phyloP scores from a whole-genome alignment of 179 eudicot genomes.

The Corrigiola litoralis region DNA sequence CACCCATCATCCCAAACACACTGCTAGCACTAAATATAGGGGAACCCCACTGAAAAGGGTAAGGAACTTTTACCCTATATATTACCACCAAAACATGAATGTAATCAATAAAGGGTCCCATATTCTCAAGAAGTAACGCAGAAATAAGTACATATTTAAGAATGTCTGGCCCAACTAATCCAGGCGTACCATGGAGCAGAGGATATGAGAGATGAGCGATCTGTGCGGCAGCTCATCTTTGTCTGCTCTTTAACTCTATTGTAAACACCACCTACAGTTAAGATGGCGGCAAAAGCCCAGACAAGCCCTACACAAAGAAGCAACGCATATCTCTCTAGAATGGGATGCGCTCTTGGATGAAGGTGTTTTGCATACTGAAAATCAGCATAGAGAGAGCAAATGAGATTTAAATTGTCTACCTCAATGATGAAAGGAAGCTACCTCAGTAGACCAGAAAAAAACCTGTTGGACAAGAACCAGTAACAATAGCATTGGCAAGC shows the following conservation, averaged over 20 bases:
- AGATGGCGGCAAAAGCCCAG: slow-evolving; percentile 91
- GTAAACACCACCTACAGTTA: slow-evolving; percentile 84
- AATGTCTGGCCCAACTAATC: not conserved
- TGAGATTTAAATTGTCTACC: not conserved
- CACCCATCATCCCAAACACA: slow-evolving; percentile 98
- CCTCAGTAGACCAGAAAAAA: slow-evolving; percentile 11
- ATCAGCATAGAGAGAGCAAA: not conserved
- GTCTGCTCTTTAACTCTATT: slow-evolving; percentile 48
- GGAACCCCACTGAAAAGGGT: slow-evolving; percentile 95
- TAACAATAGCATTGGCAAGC: slow-evolving; percentile 79
- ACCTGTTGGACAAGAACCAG: slow-evolving; percentile 77
- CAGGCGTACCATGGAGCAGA: slow-evolving; percentile 84
- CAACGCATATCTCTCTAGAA: slow-evolving; percentile 79
- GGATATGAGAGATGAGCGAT: slow-evolving; percentile 57
- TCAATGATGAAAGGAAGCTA: not conserved
- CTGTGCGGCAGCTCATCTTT: slow-evolving; percentile 70
- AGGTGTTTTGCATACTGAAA: slow-evolving; percentile 65
- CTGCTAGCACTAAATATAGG: slow-evolving; percentile 93
- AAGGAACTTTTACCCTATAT: slow-evolving; percentile 73
- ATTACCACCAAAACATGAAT: not conserved
- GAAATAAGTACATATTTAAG: not conserved
- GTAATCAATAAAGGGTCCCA: not conserved
- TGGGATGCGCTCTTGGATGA: slow-evolving; percentile 33
- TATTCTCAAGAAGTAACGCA: not conserved
- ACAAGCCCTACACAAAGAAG: slow-evolving; percentile 73